Evolutionary conservation across 1,139 yeast genomes (phyloP).

Genomic region (Diutina scorzettiae): DNA sequence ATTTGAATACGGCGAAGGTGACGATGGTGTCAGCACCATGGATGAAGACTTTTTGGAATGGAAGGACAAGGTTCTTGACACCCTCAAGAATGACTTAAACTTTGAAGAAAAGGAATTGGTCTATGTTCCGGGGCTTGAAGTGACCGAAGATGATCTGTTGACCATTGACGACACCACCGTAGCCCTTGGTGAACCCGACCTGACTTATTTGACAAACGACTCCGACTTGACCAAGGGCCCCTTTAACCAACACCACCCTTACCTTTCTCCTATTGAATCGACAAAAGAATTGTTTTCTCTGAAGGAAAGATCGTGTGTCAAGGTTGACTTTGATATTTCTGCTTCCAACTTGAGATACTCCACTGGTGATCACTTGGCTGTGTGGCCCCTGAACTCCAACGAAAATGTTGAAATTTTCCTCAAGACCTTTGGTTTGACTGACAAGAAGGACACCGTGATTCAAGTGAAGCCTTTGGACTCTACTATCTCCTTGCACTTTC

Average conservation of each 20-base stretch:
- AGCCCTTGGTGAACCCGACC: constrained; percentile 78
- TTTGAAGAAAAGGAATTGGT: constrained; percentile 66
- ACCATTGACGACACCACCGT: constrained; percentile 30
- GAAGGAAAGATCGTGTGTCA: constrained; percentile 68
- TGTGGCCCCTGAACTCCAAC: constrained; percentile 86
- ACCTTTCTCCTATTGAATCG: constrained; percentile 51
- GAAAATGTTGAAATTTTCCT: constrained; percentile 60
- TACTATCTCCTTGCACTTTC: constrained; percentile 65
- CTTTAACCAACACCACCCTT: constrained; percentile 75
- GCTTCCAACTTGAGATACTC: constrained; percentile 68
- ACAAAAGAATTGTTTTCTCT: constrained; percentile 65
- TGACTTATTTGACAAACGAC: constrained; percentile 34
- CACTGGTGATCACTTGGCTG: constrained; percentile 93
- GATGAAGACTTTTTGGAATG: constrained; percentile 92
- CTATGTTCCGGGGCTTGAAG: constrained; percentile 63
- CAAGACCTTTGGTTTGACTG: constrained; percentile 47
- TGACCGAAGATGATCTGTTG: constrained; percentile 21
- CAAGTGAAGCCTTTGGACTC: constrained; percentile 63
- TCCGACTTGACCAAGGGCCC: constrained; percentile 56
- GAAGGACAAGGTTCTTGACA: constrained; percentile 70
- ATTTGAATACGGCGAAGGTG: constrained; percentile 80
- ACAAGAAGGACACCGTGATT: constrained; percentile 44
- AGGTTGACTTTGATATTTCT: constrained; percentile 76
- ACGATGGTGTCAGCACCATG: constrained; percentile 88
- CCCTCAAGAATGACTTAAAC: constrained; percentile 51